Evolutionary conservation across 805 yeast species (phyloP).

Genomic region (Groenewaldozyma salmanticensis): DNA sequence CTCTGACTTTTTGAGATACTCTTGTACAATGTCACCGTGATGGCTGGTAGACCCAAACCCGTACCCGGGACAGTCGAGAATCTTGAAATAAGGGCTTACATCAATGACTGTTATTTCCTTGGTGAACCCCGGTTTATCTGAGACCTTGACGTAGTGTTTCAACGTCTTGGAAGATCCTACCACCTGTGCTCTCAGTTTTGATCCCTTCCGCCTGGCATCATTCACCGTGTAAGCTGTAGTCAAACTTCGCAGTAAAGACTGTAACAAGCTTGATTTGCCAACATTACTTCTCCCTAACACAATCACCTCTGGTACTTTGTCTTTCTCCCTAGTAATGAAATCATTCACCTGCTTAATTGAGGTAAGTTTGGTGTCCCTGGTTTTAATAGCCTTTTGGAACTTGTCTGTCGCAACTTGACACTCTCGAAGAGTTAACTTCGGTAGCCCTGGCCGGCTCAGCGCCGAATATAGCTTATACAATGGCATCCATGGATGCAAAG

Average conservation of each 20-base stretch:
- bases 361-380: background rate
- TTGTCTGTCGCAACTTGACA: background rate
- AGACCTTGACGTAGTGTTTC: conserved; percentile 14
- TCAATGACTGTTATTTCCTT: conserved; percentile 62
- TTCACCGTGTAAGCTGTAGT: background rate
- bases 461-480: background rate
- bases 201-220: background rate
- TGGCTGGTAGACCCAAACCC: conserved; percentile 55
- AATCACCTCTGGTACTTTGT: conserved; percentile 57
- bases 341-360: background rate
- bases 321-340: conserved; percentile 1
- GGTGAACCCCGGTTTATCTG: conserved; percentile 44
- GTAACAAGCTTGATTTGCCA: conserved; percentile 74
- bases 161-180: background rate
- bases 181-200: background rate
- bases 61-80: conserved; percentile 88
- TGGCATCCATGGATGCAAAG: too few species aligned
- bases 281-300: conserved; percentile 77
- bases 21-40: conserved; percentile 64
- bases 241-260: conserved; percentile 31
- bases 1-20: conserved; percentile 48
- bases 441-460: background rate
- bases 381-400: background rate
- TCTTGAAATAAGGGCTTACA: conserved; percentile 49
- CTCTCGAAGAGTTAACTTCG: background rate